Percentiles rank a stretch among this genome's conserved stretches.
Conservation (phyloP, 352 stramenopile genomes). For the Phytophthora tubulina region DNA sequence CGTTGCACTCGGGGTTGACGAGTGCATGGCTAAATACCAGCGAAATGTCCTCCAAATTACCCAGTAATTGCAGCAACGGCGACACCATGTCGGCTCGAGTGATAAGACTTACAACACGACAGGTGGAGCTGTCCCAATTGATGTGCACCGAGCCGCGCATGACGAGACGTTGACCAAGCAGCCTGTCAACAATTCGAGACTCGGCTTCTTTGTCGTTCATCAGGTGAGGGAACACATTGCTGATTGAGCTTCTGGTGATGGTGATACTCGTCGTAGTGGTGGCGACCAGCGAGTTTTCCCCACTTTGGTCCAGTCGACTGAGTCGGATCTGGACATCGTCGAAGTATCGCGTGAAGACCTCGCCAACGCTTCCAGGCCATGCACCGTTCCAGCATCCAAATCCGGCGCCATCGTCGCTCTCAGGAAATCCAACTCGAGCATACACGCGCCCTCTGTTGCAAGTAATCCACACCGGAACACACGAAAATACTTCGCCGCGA, state of each 20-base stretch:
- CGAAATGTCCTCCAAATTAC: conserved; percentile 3
- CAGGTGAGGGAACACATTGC: background rate
- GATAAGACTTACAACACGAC: background rate
- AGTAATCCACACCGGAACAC: background rate
- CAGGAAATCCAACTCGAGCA: background rate
- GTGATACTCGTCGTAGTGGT: background rate
- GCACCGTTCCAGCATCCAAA: no score
- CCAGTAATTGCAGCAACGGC: conserved; percentile 5
- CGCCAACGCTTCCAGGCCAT: no score
- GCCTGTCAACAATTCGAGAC: background rate
- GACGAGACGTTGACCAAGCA: background rate
- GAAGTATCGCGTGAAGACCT: background rate
- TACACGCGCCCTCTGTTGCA: background rate
- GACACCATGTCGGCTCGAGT: conserved; percentile 6
- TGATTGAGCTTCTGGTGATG: background rate
- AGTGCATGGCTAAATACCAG: background rate
- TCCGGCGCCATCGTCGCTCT: no score
- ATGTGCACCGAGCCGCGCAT: conserved; percentile 3
- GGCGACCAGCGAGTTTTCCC: background rate
- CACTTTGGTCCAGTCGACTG: background rate
- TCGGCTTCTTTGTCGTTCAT: background rate
- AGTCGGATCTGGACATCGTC: background rate
- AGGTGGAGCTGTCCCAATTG: background rate
- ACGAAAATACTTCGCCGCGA: background rate
- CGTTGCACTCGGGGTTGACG: conserved; percentile 1